phyloP scores from a whole-genome alignment of 257 asterid species.

The Solanum peruvianum region DNA sequence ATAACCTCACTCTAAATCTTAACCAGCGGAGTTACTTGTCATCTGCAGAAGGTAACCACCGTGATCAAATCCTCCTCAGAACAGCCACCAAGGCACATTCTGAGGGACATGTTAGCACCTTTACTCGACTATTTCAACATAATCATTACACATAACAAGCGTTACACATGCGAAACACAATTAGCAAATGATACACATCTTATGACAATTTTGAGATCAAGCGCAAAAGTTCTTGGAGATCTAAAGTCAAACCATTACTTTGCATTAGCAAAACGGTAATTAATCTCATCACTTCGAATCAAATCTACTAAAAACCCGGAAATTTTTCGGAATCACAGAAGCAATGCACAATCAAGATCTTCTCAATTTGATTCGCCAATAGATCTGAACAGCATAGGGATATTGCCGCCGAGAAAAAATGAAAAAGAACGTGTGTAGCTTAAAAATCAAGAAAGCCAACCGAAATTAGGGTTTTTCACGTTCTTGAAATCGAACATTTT shows the following conservation, averaged over 20 bases:
- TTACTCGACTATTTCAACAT: not conserved
- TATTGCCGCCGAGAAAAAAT: not conserved
- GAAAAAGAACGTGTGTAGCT: not conserved
- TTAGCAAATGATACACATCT: not conserved
- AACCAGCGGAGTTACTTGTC: not conserved
- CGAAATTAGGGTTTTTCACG: not conserved
- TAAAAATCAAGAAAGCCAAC: not conserved
- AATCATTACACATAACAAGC: not conserved
- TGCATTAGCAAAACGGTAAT: not conserved
- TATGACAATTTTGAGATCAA: not conserved
- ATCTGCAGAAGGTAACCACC: not conserved
- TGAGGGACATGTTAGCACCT: not conserved
- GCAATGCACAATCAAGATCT: not conserved
- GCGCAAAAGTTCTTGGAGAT: not conserved
- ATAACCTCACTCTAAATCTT: not conserved
- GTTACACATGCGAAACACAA: not conserved
- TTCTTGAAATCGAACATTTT: not conserved
- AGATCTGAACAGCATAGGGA: not conserved
- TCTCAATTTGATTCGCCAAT: not conserved
- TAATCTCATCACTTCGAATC: not conserved
- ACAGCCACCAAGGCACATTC: not conserved
- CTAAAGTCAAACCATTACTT: not conserved
- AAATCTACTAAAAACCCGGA: not conserved
- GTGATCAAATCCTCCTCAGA: not conserved
- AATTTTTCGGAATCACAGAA: not conserved